phyloP scores from a whole-genome alignment of 2,329 filamentous ascomycete species.

The Monosporascus ibericus region DNA sequence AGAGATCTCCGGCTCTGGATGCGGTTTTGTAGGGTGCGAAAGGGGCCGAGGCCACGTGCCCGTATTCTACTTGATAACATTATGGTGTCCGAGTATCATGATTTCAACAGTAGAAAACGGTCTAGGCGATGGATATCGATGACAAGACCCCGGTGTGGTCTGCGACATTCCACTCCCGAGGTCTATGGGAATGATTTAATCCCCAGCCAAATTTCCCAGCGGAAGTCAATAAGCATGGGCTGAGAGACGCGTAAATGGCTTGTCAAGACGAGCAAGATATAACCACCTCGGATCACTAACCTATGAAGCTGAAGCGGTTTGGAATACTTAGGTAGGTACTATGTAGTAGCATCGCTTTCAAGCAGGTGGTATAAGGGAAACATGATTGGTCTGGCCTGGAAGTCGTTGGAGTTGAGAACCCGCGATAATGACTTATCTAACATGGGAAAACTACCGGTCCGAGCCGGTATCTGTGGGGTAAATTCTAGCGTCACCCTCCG shows the following conservation, averaged over 20 bases:
- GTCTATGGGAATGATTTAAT: no score
- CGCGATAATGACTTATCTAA: no score
- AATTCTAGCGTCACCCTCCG: neutral
- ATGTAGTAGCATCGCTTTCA: neutral
- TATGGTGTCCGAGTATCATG: conserved; percentile 8
- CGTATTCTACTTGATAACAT: conserved; percentile 17
- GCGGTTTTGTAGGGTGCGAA: neutral
- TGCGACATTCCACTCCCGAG: no score
- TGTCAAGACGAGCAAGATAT: no score
- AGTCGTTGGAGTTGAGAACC: neutral
- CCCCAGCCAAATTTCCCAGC: no score
- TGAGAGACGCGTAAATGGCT: no score
- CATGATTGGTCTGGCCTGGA: neutral
- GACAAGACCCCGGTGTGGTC: neutral
- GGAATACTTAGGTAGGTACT: no score
- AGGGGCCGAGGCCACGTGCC: neutral
- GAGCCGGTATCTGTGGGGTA: neutral
- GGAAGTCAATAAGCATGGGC: no score
- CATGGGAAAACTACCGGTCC: no score
- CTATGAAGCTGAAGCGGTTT: no score
- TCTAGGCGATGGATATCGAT: neutral
- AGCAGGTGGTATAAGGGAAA: neutral
- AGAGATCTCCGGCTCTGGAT: conserved; percentile 23
- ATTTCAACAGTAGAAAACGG: neutral
- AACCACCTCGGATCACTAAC: no score